Evolutionary conservation across 345 rosid species (phyloP).

Genomic region (Populus simonii): DNA sequence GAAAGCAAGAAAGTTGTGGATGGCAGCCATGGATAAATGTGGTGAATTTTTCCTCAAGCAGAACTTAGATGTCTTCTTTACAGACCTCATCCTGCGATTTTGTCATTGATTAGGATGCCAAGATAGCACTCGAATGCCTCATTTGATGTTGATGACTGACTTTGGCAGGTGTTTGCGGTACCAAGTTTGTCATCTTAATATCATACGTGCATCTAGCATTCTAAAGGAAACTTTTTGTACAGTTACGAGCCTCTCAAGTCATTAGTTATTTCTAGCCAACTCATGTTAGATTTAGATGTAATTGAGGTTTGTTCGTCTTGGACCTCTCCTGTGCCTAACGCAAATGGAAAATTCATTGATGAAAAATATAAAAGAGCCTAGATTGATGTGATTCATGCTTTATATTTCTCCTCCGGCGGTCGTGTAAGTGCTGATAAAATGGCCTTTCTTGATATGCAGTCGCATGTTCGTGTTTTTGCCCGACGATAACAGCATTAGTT

Average conservation of each 20-base stretch:
- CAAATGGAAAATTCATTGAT: slow-evolving; percentile 9
- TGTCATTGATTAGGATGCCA: slow-evolving; percentile 6
- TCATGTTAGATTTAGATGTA: background rate
- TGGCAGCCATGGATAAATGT: background rate
- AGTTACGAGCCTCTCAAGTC: slow-evolving; percentile 7
- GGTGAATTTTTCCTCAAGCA: background rate
- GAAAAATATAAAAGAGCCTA: background rate
- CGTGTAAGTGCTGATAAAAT: background rate
- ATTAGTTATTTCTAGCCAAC: background rate
- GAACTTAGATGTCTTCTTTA: background rate
- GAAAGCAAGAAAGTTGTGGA: background rate
- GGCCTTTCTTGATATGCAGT: background rate
- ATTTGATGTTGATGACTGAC: background rate
- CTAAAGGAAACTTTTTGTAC: background rate
- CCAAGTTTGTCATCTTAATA: background rate
- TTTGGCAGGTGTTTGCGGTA: background rate
- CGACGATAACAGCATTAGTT: background rate
- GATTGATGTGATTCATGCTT: background rate
- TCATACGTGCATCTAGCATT: background rate
- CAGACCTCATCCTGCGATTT: background rate
- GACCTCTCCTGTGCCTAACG: slow-evolving; percentile 2
- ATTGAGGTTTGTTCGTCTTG: slow-evolving; percentile 8
- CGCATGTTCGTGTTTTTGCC: background rate
- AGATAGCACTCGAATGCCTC: background rate
- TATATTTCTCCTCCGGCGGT: background rate